phyloP scores from a whole-genome alignment of 1,284 basidiomycete species.

The Ganoderma sp. region DNA sequence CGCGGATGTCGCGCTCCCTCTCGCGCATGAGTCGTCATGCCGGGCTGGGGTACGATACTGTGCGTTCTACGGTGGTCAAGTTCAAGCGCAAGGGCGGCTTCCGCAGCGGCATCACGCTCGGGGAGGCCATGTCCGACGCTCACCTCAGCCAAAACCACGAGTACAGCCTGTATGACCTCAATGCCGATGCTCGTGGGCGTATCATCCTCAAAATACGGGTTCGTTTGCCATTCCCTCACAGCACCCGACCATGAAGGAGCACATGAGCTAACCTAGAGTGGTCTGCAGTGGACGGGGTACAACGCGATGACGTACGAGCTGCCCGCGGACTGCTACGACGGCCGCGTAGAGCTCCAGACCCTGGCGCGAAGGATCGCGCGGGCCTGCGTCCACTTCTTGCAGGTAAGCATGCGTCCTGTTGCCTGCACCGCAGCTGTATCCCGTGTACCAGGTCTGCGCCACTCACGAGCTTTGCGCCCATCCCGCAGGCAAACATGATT shows the following conservation, averaged over 20 bases:
- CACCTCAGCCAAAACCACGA: slow-evolving; percentile 63
- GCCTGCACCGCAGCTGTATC: slow-evolving; percentile 15
- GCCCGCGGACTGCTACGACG: slow-evolving; percentile 70
- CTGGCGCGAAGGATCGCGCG: slow-evolving; percentile 71
- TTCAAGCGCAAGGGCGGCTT: slow-evolving; percentile 76
- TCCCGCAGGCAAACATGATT: slow-evolving; percentile 63
- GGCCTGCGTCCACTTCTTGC: slow-evolving; percentile 75
- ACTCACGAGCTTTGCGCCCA: slow-evolving; percentile 22
- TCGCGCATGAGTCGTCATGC: slow-evolving; percentile 40
- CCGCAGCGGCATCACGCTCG: slow-evolving; percentile 67
- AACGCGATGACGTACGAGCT: slow-evolving; percentile 75
- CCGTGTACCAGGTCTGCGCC: slow-evolving; percentile 19
- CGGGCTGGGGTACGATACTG: slow-evolving; percentile 48
- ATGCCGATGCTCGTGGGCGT: slow-evolving; percentile 61
- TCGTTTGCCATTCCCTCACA: slow-evolving; percentile 24
- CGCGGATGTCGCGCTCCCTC: slow-evolving; percentile 54
- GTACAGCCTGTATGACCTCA: slow-evolving; percentile 67
- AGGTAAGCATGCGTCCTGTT: slow-evolving; percentile 50
- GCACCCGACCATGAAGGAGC: not conserved
- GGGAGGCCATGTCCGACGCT: slow-evolving; percentile 70
- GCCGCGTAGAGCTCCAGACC: slow-evolving; percentile 67
- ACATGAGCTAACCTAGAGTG: slow-evolving; percentile 11
- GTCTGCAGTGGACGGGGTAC: slow-evolving; percentile 70
- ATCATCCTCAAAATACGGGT: slow-evolving; percentile 70
- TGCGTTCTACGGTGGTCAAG: slow-evolving; percentile 60